Conservation (phyloP, 169 alveolate genomes). For the Plasmodium blacklocki region DNA sequence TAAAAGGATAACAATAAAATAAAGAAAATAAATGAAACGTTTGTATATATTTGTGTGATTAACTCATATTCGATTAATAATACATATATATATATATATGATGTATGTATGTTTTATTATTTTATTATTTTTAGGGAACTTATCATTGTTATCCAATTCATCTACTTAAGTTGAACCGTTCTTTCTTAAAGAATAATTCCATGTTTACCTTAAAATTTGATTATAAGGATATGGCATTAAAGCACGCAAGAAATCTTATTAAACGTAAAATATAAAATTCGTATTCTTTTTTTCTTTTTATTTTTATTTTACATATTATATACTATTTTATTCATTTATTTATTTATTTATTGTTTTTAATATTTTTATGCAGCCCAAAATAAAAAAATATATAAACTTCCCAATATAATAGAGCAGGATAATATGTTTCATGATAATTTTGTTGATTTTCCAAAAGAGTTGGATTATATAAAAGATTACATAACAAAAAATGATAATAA, state of each 20-base stretch:
- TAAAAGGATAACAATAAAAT: background rate
- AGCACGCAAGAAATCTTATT: conserved; percentile 65
- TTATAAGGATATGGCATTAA: conserved; percentile 57
- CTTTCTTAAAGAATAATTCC: conserved; percentile 57
- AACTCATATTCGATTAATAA: background rate
- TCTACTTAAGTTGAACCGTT: conserved; percentile 44
- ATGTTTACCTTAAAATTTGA: conserved; percentile 15
- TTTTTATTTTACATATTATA: background rate
- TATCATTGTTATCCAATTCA: conserved; percentile 72
- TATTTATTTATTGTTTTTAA: conserved; percentile 11
- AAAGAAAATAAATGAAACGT: background rate
- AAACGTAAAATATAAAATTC: conserved; percentile 24
- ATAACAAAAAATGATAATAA: conserved; percentile 35
- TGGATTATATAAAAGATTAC: conserved; percentile 56
- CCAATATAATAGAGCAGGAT: background rate
- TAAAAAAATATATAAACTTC: background rate
- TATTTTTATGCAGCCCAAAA: conserved; percentile 21
- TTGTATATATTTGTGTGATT: background rate
- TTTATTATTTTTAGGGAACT: conserved; percentile 56
- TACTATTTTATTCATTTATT: background rate
- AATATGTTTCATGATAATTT: conserved; percentile 29
- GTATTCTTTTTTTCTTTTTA: background rate
- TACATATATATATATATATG: background rate
- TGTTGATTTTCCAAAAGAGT: conserved; percentile 25
- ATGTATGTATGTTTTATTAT: background rate